Conservation (phyloP, 805 yeast species). For the Vanderwaltozyma yarrowii region DNA sequence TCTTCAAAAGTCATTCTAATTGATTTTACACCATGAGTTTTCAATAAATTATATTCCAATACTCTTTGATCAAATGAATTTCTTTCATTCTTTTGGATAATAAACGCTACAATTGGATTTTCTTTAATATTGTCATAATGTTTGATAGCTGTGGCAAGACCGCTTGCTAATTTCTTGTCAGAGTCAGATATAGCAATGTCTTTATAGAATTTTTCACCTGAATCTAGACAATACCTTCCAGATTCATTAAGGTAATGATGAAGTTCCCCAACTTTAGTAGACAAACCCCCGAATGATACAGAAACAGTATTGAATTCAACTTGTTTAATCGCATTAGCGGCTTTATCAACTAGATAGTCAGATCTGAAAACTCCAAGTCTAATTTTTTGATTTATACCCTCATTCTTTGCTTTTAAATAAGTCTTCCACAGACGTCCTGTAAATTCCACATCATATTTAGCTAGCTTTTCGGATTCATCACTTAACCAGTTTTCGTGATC, state of each 20-base stretch:
- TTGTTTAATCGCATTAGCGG: conserved; percentile 56
- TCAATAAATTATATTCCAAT: conserved; percentile 60
- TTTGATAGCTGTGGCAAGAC: conserved; percentile 55
- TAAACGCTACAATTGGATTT: conserved; percentile 53
- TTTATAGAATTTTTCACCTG: conserved; percentile 34
- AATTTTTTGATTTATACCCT: conserved; percentile 40
- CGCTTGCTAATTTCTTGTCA: conserved; percentile 47
- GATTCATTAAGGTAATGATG: conserved; percentile 55
- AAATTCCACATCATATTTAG: conserved; percentile 58
- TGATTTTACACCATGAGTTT: conserved; percentile 46
- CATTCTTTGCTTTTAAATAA: conserved; percentile 38
- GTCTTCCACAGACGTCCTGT: conserved; percentile 68
- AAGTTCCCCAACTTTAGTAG: conserved; percentile 65
- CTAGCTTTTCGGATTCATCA: conserved; percentile 42
- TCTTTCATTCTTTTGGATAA: conserved; percentile 78
- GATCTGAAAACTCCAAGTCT: conserved; percentile 82
- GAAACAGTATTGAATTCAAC: conserved; percentile 95
- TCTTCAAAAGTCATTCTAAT: conserved; percentile 60
- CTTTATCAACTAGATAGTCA: conserved; percentile 65
- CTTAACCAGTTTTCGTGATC: conserved; percentile 57
- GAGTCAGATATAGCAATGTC: conserved; percentile 62
- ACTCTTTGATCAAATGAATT: conserved; percentile 88
- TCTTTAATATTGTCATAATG: conserved; percentile 35
- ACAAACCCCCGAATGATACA: conserved; percentile 89
- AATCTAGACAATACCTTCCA: conserved; percentile 41